Evolutionary conservation across 2,329 filamentous ascomycete species (phyloP).

Genomic region (Diaporthe citri): DNA sequence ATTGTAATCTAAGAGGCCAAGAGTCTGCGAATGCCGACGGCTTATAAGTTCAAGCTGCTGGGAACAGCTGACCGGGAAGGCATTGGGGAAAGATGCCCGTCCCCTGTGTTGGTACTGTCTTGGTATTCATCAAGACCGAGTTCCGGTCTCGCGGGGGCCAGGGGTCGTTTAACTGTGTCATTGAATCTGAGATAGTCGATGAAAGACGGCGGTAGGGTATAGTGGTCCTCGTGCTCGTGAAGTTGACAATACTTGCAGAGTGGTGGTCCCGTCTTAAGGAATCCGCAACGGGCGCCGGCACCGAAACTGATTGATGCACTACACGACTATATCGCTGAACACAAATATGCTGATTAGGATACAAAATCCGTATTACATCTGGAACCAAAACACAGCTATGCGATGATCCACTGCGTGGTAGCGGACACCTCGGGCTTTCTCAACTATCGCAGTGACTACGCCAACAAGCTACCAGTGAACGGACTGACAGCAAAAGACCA

Average conservation of each 20-base stretch:
- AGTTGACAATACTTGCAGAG: too few relatives aligned
- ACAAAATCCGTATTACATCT: too few relatives aligned
- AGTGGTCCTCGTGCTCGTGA: too few relatives aligned
- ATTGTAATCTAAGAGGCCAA: neutral
- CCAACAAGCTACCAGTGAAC: neutral
- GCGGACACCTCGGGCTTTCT: neutral
- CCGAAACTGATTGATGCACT: too few relatives aligned
- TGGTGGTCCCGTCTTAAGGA: too few relatives aligned
- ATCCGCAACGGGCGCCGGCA: too few relatives aligned
- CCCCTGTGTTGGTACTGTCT: neutral
- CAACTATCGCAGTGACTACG: neutral
- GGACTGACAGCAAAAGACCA: neutral
- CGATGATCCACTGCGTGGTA: neutral
- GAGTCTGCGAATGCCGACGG: neutral
- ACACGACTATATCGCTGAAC: too few relatives aligned
- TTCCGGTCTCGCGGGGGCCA: neutral
- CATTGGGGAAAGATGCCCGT: neutral
- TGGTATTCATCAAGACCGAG: neutral
- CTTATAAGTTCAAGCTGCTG: neutral
- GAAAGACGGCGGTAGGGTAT: neutral
- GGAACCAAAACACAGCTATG: neutral
- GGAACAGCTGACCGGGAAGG: neutral
- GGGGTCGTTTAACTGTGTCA: too few relatives aligned
- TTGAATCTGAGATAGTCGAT: neutral
- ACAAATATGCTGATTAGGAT: too few relatives aligned